Base-by-base conservation (phyloP, 2,329 filamentous ascomycete species). In the Colletotrichum sp. region DNA sequence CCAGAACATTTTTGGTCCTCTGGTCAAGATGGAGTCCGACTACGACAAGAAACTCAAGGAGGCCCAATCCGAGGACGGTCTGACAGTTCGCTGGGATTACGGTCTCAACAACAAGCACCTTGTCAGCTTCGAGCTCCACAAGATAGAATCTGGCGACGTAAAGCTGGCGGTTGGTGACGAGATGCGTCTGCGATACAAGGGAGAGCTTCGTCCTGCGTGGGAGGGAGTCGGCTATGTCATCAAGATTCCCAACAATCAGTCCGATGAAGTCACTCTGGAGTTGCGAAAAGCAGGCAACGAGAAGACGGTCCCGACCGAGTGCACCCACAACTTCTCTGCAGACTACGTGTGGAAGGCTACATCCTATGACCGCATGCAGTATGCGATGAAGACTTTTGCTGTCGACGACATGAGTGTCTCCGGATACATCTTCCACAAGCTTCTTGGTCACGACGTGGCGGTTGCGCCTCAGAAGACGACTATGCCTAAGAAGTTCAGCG, bases 331-430 rank as follows among this genome's bases (percentile, higher is more conserved):
- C 85, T 99, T 99, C 86, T 98, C 96, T 18, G 97, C 96, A 79
- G 97, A 99, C 84, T 99, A 99, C 82, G 97, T 99, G 72, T 99
- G 97, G 97, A 99, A 99, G 84, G 97, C 98, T 16, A 99, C 98
- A 1, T 99, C 96, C 0, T 99, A 99, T 83, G 97, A 99, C 82
- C 96, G 97, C 78, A 99, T 99, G 97, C 97, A 99, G 85, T 92
- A 96, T 79, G 98, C 97, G 71, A 99, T 99, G 96, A 99, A 98
- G 89, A 99, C 95, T 0, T 99, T 99, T 83, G 97, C 97, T 8
- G 93, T 99, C 60, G 96, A 99, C 80, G 97, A 99, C 85, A 95
- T 98, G 94, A 98, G 96, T 82, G 96, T 99, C 59, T 99, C 97
- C 26, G 97, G 97, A 49, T 99, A 98, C 86, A 98, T 99, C 79